Base-by-base conservation (phyloP, 768 basidiomycete species). In the Russula olivacea region DNA sequence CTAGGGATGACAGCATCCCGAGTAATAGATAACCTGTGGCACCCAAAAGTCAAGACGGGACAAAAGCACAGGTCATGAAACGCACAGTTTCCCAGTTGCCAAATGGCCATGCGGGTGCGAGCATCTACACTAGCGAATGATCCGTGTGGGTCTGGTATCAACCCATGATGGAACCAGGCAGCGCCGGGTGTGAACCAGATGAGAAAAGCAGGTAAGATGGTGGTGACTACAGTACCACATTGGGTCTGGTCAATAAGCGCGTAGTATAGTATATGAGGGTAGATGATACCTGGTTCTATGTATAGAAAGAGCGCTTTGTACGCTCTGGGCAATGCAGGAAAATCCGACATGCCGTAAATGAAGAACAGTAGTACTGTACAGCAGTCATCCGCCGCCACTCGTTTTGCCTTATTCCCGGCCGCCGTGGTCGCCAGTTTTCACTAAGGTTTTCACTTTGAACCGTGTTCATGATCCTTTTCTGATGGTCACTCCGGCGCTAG, bases 21-120 rank as follows among this genome's bases (percentile, higher is more conserved):
- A 88, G 73, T 1, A 88, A 74, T 61, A 86, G 68, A 68, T 85
- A 88, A 66, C 84, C 87, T 88, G 55, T 34, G 41, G 40, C 3
- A 30, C 21, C 15, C 52, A 15, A 47, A 41, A n/a, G 25, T 28
- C 53, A 64, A 47, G 36, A 43, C 11, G 36, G 12, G n/a, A 45
- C 9, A 21, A 47, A 21, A 47, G 21, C 7, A 41, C n/a, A 17
- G 3, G 40, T 36, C 11, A 4, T 17, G 34, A 60, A 28, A 59
- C 81, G 52, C 64, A 86, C 88, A 85, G 63, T 86, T 89, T 34
- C 79, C 82, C 11, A 89, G 74, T 67, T 90, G 88, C 78, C 82
- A 83, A 60, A 88, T 78, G 19, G 80, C 81, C 81, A 88, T 86
- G 17, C 73, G 75, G 7, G 82, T 80, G 40, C 84, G 77, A 41